Percentiles rank a stretch among this genome's conserved stretches.
Evolutionary conservation across 2,329 filamentous ascomycete species (phyloP).

Genomic region (Chaetomium globosum): DNA sequence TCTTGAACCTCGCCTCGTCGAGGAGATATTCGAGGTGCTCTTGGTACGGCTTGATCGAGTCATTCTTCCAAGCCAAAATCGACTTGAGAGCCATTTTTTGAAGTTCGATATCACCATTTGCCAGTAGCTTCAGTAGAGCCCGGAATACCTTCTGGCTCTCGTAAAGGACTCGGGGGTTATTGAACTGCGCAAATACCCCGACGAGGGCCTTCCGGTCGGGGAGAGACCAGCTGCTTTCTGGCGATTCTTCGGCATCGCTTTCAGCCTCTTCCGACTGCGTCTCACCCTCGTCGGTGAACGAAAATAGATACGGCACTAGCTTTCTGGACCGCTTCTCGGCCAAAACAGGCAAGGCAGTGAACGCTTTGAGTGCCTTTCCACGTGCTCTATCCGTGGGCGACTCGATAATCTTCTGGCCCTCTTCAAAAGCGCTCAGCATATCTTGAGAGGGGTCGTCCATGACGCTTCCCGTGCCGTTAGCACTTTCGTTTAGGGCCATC

Average conservation of each 20-base stretch:
- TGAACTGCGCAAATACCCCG: constrained; percentile 78
- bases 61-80: constrained; percentile 85
- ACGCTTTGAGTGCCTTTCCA: constrained; percentile 76
- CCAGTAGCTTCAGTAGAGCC: constrained; percentile 72
- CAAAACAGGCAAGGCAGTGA: constrained; percentile 71
- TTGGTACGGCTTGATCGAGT: constrained; percentile 73
- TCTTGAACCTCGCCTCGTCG: constrained; percentile 88
- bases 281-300: constrained; percentile 68
- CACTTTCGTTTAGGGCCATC: constrained; percentile 57
- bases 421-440: constrained; percentile 66
- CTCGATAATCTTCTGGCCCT: constrained; percentile 59
- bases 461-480: constrained; percentile 55
- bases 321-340: constrained; percentile 85
- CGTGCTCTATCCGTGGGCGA: constrained; percentile 61
- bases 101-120: constrained; percentile 87
- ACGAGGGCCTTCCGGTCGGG: constrained; percentile 84
- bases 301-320: constrained; percentile 82
- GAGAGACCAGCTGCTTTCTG: constrained; percentile 63
- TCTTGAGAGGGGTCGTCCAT: constrained; percentile 58
- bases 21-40: constrained; percentile 84
- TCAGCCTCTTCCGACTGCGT: constrained; percentile 41
- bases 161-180: constrained; percentile 83
- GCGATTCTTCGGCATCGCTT: constrained; percentile 44
- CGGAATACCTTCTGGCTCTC: constrained; percentile 74
- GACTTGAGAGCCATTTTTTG: constrained; percentile 84